These are phyloP conservation scores for Logfia minima DNA, from an alignment of 129 eudicot genomes.

Conservation along the genomic window DNA sequence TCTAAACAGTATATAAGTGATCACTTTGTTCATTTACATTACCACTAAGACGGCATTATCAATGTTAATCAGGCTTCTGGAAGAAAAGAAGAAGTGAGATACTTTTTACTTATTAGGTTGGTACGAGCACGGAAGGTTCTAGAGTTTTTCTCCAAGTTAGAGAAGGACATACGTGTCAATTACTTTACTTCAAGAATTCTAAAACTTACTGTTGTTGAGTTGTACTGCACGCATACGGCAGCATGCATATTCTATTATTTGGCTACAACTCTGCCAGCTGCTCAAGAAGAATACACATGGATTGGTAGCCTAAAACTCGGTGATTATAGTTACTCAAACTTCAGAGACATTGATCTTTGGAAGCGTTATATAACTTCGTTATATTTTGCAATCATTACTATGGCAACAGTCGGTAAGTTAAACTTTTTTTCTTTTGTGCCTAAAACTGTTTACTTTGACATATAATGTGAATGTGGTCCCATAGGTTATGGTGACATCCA, in stretches of 20 bases:
- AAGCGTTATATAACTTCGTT: constrained; percentile 52
- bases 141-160: constrained; percentile 44
- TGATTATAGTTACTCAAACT: constrained; percentile 42
- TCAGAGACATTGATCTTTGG: constrained; percentile 68
- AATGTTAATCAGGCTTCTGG: constrained; percentile 48
- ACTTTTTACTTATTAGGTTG: constrained; percentile 54
- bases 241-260: constrained; percentile 67
- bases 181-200: constrained; percentile 59
- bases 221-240: constrained; percentile 81
- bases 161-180: constrained; percentile 63
- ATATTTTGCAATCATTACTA: constrained; percentile 71
- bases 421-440: too few relatives aligned
- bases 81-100: constrained; percentile 55
- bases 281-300: constrained; percentile 71
- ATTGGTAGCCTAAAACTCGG: constrained; percentile 70
- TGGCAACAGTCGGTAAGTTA: constrained; percentile 67
- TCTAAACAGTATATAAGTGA: neutral
- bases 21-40: neutral
- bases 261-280: constrained; percentile 60
- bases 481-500: neutral
- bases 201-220: constrained; percentile 58
- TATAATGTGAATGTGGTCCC: neutral
- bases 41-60: neutral
- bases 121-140: constrained; percentile 43
- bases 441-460: constrained; percentile 2